Percentiles rank a stretch among this genome's conserved stretches.
phyloP scores from a whole-genome alignment of 2,329 filamentous ascomycete species.

The Cladorrhinum sp. region DNA sequence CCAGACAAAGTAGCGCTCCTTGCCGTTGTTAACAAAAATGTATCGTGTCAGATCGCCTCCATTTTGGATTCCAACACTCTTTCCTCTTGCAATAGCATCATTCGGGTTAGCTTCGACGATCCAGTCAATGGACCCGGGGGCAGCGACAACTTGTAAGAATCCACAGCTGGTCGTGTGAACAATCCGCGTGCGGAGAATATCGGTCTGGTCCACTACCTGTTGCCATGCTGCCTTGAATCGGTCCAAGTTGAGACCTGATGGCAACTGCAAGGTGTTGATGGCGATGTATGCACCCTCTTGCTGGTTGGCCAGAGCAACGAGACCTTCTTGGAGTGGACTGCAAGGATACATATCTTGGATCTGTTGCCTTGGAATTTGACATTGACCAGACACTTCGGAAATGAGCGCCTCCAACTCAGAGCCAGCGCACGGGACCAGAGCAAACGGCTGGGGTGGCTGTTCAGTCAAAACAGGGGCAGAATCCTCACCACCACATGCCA shows the following conservation, averaged over 20 bases:
- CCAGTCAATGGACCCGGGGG: constrained; percentile 22
- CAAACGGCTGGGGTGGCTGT: constrained; percentile 14
- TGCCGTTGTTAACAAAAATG: constrained; percentile 13
- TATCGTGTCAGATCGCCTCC: constrained; percentile 23
- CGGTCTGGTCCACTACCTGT: constrained; percentile 19
- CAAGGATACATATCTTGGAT: constrained; percentile 40
- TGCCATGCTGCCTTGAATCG: constrained; percentile 33
- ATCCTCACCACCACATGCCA: constrained; percentile 6
- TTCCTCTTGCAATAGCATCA: constrained; percentile 18
- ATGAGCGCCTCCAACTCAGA: constrained; percentile 13
- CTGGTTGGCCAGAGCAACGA: constrained; percentile 37
- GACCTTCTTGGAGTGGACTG: constrained; percentile 40
- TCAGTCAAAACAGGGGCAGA: background rate
- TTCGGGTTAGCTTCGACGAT: constrained; percentile 15
- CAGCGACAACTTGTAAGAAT: constrained; percentile 21
- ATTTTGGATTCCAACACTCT: constrained; percentile 17
- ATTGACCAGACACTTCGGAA: constrained; percentile 19
- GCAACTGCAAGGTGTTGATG: constrained; percentile 29
- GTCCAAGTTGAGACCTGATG: constrained; percentile 20
- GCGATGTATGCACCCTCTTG: constrained; percentile 38
- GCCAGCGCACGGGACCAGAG: constrained; percentile 10
- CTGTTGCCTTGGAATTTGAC: constrained; percentile 10
- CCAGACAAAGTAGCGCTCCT: constrained; percentile 23
- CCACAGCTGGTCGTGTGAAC: constrained; percentile 19
- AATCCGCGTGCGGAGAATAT: constrained; percentile 25